phyloP scores from a whole-genome alignment of 2,329 filamentous ascomycete genomes.

The Aspergillus persii region DNA sequence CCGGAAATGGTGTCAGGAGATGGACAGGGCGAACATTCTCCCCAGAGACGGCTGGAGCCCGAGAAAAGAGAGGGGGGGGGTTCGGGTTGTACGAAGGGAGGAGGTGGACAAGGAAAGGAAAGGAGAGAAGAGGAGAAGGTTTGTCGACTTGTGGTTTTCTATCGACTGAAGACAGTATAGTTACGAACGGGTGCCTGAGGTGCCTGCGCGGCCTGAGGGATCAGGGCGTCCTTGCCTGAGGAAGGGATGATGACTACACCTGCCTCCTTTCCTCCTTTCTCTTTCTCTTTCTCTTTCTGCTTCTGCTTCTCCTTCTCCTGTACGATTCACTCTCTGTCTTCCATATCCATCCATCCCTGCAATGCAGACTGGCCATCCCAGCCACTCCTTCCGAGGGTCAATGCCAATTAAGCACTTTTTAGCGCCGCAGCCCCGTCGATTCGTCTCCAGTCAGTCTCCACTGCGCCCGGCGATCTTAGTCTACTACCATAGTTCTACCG shows the following conservation, averaged over 20 bases:
- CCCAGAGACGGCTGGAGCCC: neutral
- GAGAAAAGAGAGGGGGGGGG: neutral
- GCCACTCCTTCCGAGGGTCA: neutral
- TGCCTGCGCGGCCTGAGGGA: neutral
- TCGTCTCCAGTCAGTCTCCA: neutral
- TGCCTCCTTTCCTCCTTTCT: neutral
- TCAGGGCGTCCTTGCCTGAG: neutral
- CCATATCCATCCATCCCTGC: neutral
- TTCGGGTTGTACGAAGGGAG: neutral
- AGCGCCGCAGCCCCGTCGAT: neutral
- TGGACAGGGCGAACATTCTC: neutral
- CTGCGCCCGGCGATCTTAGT: neutral
- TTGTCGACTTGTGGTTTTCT: too few relatives aligned
- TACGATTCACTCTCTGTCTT: too few relatives aligned
- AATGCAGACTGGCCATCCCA: neutral
- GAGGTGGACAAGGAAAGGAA: too few relatives aligned
- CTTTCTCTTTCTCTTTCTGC: neutral
- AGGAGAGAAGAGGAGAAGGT: too few relatives aligned
- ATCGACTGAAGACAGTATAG: too few relatives aligned
- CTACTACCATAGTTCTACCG: neutral
- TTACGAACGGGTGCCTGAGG: too few relatives aligned
- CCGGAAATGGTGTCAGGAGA: neutral
- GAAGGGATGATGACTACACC: neutral
- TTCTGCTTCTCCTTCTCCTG: too few relatives aligned
- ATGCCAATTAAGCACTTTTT: neutral